Base-by-base conservation (phyloP, 441 rosid genomes). In the Viola pubescens region DNA sequence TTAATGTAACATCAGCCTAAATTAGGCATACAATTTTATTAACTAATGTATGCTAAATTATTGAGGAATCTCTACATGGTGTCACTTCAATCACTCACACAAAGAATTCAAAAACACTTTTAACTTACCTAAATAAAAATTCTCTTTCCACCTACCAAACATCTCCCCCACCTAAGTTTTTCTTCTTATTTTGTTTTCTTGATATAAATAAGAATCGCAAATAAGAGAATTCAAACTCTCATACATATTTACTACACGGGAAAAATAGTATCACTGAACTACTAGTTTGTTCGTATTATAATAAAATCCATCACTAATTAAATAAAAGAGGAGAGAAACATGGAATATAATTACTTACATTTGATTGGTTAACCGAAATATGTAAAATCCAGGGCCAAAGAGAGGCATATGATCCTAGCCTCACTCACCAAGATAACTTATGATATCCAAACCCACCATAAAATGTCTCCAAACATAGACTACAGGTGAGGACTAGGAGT, bases 11-110 rank as follows among this genome's bases (percentile, higher is more conserved):
- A n/a, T n/a, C n/a, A n/a, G n/a, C 19, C 19, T 16, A 16, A 16
- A 16, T 26, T 16, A 16, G 19, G 19, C 34, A 2, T 2, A 26
- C 34, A 26, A 26, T 26, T 26, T 26, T 26, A 26, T 26, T 26
- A 26, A 26, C 34, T 26, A 26, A 19, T 19, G 26, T 2, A 26
- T 26, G 34, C 1, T 26, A 46, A 56, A 40, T 54, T 41, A 14
- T 13, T 10, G 13, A 42, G 62, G 72, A 68, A 68, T 62, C 67
- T 53, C 47, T 47, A 47, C 39, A 51, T 58, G 61, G 38, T 68
- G 72, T 68, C 67, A 62, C 50, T 62, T 68, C 67, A 62, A 61
- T 60, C 61, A 60, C 54, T 42, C 37, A 48, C 26, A n/a, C 39
- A 55, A 2, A 42, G 37, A 37, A 4, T 39, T 48, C 13, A 4